Percentiles rank a stretch among this genome's conserved stretches.
phyloP scores from a whole-genome alignment of 495 filamentous ascomycete genomes.

The Alectoria sarmentosa region DNA sequence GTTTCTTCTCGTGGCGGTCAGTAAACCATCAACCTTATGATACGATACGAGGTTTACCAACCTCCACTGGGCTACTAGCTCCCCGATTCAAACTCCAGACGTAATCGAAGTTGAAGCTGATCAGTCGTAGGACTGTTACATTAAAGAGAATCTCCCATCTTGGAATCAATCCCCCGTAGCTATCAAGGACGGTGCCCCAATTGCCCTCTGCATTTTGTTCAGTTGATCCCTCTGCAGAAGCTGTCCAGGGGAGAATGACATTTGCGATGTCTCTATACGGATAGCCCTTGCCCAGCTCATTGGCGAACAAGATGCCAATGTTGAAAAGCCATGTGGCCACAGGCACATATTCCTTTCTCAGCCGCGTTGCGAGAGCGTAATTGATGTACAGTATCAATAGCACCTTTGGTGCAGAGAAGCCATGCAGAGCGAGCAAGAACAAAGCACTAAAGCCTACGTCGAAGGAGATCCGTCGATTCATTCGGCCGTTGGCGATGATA shows the following conservation, averaged over 20 bases:
- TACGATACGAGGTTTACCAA: slow-evolving; percentile 37
- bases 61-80: slow-evolving; percentile 70
- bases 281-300: slow-evolving; percentile 79
- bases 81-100: slow-evolving; percentile 77
- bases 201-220: slow-evolving; percentile 37
- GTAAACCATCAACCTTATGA: slow-evolving; percentile 23
- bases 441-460: slow-evolving; percentile 76
- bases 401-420: slow-evolving; percentile 77
- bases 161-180: slow-evolving; percentile 69
- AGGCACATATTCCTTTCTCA: slow-evolving; percentile 63
- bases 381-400: slow-evolving; percentile 73
- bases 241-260: slow-evolving; percentile 39
- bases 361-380: slow-evolving; percentile 61
- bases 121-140: slow-evolving; percentile 83
- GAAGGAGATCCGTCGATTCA: slow-evolving; percentile 73
- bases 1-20: slow-evolving; percentile 91
- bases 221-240: slow-evolving; percentile 5
- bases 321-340: slow-evolving; percentile 91
- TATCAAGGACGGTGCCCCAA: slow-evolving; percentile 64
- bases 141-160: slow-evolving; percentile 97
- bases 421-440: slow-evolving; percentile 75
- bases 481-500: slow-evolving; percentile 50
- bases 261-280: slow-evolving; percentile 54
- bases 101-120: slow-evolving; percentile 96
- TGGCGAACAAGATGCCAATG: slow-evolving; percentile 76